phyloP scores from a whole-genome alignment of 2,329 filamentous ascomycete genomes.

The Sporothrix brasiliensis region DNA sequence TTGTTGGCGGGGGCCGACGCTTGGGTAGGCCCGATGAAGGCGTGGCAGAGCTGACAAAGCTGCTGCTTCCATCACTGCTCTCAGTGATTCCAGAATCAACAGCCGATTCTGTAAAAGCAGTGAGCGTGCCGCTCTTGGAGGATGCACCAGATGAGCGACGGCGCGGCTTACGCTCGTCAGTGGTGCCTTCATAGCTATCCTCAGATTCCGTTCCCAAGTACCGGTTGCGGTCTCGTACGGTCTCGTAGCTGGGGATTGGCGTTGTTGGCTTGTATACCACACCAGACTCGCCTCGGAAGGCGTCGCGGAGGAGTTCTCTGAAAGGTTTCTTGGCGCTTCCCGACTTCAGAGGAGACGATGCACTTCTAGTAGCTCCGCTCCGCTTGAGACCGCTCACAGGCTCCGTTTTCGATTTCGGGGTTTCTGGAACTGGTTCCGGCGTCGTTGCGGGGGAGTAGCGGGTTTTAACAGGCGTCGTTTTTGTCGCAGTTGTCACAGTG shows the following conservation, averaged over 20 bases:
- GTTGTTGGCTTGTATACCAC: conserved; percentile 49
- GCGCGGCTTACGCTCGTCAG: conserved; percentile 38
- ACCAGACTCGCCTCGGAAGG: conserved; percentile 64
- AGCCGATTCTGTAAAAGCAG: conserved; percentile 39
- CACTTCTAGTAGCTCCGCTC: conserved; percentile 57
- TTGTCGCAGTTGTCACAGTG: neutral
- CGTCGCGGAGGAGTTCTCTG: conserved; percentile 62
- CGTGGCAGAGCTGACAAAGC: conserved; percentile 33
- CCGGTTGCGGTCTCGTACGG: conserved; percentile 36
- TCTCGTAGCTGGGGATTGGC: conserved; percentile 51
- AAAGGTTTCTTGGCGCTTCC: conserved; percentile 53
- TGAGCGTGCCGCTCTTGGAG: conserved; percentile 38
- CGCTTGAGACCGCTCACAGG: conserved; percentile 52
- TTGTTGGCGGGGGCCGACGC: conserved; percentile 55
- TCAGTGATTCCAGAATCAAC: conserved; percentile 38
- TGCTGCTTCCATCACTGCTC: conserved; percentile 35
- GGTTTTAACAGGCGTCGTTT: conserved; percentile 6
- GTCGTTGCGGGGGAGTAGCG: conserved; percentile 14
- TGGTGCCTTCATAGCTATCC: conserved; percentile 36
- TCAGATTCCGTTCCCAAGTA: neutral
- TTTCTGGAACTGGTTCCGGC: conserved; percentile 35
- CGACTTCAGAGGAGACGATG: conserved; percentile 54
- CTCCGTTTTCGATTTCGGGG: conserved; percentile 39
- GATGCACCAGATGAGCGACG: conserved; percentile 43
- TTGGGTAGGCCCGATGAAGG: conserved; percentile 37